phyloP scores from a whole-genome alignment of 306 rosid genomes.

The Albizia julibrissin region DNA sequence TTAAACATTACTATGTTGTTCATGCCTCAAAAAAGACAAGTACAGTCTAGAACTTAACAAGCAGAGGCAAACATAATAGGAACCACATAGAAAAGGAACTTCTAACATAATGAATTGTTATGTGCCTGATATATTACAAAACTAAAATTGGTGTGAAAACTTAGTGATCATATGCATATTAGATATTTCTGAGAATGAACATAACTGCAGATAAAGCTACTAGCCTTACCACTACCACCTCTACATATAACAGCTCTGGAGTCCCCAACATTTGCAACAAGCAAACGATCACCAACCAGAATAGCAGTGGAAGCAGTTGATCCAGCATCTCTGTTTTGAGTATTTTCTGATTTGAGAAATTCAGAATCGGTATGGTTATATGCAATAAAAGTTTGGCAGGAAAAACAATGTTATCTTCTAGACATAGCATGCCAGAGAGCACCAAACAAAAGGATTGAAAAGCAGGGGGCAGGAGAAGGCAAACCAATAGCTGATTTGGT shows the following conservation, averaged over 20 bases:
- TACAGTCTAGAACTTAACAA: background rate
- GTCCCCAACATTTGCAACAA: slow-evolving; percentile 97
- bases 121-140: background rate
- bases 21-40: background rate
- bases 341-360: no score
- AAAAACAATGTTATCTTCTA: no score
- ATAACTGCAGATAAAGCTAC: background rate
- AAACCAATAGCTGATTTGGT: no score
- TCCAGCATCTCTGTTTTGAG: slow-evolving; percentile 93
- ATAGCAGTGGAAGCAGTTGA: slow-evolving; percentile 99
- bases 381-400: no score
- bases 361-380: no score
- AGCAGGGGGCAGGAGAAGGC: no score
- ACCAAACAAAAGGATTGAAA: no score
- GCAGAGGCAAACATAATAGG: no score
- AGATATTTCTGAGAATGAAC: slow-evolving; percentile 3
- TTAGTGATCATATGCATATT: background rate
- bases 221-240: slow-evolving; percentile 79
- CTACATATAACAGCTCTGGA: slow-evolving; percentile 94
- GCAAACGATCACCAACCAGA: slow-evolving; percentile 91
- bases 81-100: no score
- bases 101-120: no score
- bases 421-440: no score
- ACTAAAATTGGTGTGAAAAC: slow-evolving; percentile 8
- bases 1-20: background rate